A percentile compares a stretch with the other conserved stretches of the same genome.
Conservation (phyloP, 2,329 filamentous ascomycete species). For the Pseudogymnoascus sp. region DNA sequence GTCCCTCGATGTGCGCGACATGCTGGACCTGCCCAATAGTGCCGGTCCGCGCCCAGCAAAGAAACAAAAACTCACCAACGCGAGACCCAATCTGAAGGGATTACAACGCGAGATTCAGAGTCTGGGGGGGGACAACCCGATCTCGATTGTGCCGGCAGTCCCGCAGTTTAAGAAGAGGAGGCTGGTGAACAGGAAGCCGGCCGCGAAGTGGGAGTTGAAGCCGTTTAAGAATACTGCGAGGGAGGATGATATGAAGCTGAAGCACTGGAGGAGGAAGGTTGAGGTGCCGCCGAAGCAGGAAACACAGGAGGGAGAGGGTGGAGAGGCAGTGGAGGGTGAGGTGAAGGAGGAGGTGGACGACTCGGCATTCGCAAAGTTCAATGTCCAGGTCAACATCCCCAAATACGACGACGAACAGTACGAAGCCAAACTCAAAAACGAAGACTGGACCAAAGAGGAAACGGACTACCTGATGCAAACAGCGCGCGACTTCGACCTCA, state of each 20-base stretch:
- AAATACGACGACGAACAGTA: conserved; percentile 86
- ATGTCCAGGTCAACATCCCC: conserved; percentile 69
- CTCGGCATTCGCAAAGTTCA: conserved; percentile 74
- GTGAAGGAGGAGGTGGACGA: conserved; percentile 40
- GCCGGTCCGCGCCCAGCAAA: conserved; percentile 56
- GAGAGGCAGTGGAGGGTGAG: conserved; percentile 33
- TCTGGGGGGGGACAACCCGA: conserved; percentile 56
- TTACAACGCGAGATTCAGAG: conserved; percentile 58
- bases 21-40: conserved; percentile 66
- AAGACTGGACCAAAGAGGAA: conserved; percentile 84
- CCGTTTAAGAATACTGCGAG: conserved; percentile 73
- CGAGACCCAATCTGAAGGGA: conserved; percentile 52
- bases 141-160: conserved; percentile 54
- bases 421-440: conserved; percentile 58
- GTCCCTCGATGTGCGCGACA: conserved; percentile 76
- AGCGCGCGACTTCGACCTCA: conserved; percentile 69
- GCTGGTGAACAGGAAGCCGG: conserved; percentile 45
- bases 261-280: conserved; percentile 70
- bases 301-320: conserved; percentile 27
- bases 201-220: conserved; percentile 55
- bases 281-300: conserved; percentile 33
- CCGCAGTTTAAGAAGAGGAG: conserved; percentile 51
- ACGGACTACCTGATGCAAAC: conserved; percentile 82
- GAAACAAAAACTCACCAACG: conserved; percentile 61
- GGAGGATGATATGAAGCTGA: conserved; percentile 59